Base-by-base conservation (phyloP, 176 grass and related monocot genomes). In the Rhynchospora breviuscula region DNA sequence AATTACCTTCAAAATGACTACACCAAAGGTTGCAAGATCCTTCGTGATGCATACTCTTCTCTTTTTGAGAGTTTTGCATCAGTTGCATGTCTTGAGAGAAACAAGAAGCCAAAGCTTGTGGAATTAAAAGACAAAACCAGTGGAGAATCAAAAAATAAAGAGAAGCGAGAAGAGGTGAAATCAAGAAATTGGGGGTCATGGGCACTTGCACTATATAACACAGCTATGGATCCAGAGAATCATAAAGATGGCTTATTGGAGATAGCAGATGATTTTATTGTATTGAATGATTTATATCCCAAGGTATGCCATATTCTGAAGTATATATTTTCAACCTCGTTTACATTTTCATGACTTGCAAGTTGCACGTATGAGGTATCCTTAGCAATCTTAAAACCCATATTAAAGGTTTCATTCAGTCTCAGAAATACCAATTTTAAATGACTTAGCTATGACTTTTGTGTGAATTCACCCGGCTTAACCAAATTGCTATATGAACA, bases 1-100 rank as follows among this genome's bases (percentile, higher is more conserved):
- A 86, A 98, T 74, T 93, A 78, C 84, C 91, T 98, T 14, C 88
- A 93, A 58, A 95, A 93, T 90, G 88, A 98, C 80, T 98, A 98
- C 84, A 84, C 67, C 9, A 84, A 93, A 91, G 89, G 95, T 15
- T 89, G 85, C 90, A 91, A 90, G 57, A 85, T 95, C 89, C 95
- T 95, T 71, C 63, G 13, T 64, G 90, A 98, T 46, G 89, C 89
- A 77, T 98, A 95, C 78, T 84, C 17, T 79, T 98, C 91, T 59
- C 86, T 98, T 66, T 98, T 98, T 86, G 83, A 90, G 76, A 91
- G 81, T 63, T 98, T 98, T 58, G 84, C 84, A 59, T 87, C 87
- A 29, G 83, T 93, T 79, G 46, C 79, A 23, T 49, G 68, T 58
- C 87, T 85, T 71, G 87, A 85, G 72, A 94, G 78, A 75, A 87